Percentiles rank a stretch among this genome's conserved stretches.
phyloP scores from a whole-genome alignment of 129 eudicot species.

The Escallonia herrerae region DNA sequence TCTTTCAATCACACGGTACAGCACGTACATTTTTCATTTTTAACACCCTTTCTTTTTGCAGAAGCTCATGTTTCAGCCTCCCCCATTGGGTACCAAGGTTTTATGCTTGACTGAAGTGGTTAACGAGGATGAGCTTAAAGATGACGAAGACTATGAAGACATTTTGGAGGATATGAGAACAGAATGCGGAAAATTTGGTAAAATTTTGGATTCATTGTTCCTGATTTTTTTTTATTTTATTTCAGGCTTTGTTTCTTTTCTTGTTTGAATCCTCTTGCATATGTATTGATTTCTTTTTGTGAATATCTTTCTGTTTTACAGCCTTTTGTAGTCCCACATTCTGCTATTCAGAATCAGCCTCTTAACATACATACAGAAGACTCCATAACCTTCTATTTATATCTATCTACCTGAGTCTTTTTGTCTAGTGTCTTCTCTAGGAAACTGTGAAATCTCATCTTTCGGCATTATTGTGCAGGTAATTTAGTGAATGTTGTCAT shows the following conservation, averaged over 20 bases:
- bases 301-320: constrained; percentile 45
- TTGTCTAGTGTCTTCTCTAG: background rate
- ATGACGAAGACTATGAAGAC: constrained; percentile 78
- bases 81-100: constrained; percentile 55
- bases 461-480: constrained; percentile 53
- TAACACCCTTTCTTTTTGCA: constrained; percentile 25
- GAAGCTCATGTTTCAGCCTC: constrained; percentile 77
- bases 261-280: constrained; percentile 4
- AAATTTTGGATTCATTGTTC: background rate
- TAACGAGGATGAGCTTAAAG: constrained; percentile 65
- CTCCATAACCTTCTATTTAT: constrained; percentile 17
- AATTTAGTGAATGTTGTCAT: constrained; percentile 58
- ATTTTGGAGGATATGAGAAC: constrained; percentile 83
- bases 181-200: constrained; percentile 92
- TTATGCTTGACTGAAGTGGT: constrained; percentile 88
- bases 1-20: background rate
- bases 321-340: constrained; percentile 36
- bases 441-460: constrained; percentile 4
- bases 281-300: constrained; percentile 27
- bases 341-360: constrained; percentile 37
- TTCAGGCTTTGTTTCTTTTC: background rate
- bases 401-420: background rate
- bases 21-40: background rate
- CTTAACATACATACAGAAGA: constrained; percentile 37
- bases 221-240: background rate